These are phyloP conservation scores for Spencermartinsiella ligniputridi DNA, from an alignment of 1,139 yeast genomes.

Conservation along the genomic window DNA sequence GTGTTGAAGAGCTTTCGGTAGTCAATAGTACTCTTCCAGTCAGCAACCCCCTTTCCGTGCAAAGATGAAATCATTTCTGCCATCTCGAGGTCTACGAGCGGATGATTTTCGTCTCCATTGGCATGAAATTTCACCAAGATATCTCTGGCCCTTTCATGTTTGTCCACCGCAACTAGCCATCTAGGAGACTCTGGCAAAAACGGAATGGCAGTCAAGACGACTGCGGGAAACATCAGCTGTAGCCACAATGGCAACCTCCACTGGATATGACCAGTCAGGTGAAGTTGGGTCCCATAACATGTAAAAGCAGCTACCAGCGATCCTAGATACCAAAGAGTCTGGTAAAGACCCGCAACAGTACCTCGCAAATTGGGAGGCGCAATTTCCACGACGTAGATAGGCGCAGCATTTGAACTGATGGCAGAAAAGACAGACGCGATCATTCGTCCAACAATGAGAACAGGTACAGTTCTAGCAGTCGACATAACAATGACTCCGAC, in stretches of 20 bases:
- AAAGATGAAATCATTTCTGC: conserved; percentile 9
- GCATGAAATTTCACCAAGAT: conserved; percentile 38
- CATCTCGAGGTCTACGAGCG: conserved; percentile 4
- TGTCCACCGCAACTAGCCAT: conserved; percentile 42
- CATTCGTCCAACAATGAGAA: conserved; percentile 15
- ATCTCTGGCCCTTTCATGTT: conserved; percentile 45
- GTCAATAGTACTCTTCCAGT: conserved; percentile 5
- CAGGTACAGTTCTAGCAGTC: conserved; percentile 12
- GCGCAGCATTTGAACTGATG: conserved; percentile 45
- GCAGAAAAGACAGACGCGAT: conserved; percentile 14
- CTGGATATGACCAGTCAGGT: conserved; percentile 30
- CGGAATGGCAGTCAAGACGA: conserved; percentile 52
- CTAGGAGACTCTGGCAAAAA: conserved; percentile 57
- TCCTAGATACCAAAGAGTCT: conserved; percentile 8
- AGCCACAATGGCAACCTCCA: conserved; percentile 44
- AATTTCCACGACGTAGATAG: conserved; percentile 61
- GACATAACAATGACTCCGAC: conserved; percentile 16
- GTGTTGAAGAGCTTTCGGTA: conserved; percentile 33
- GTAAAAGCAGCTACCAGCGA: conserved; percentile 33
- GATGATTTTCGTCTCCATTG: conserved; percentile 3
- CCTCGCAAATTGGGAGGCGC: conserved; percentile 55
- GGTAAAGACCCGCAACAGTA: conserved; percentile 35
- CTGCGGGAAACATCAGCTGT: conserved; percentile 40
- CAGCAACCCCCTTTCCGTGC: conserved; percentile 1
- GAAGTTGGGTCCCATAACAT: conserved; percentile 38